Evolutionary conservation across 1,284 basidiomycete genomes (phyloP), one percentile per base, ranked within the genome.

Genomic region (Papiliotrema flavescens): DNA sequence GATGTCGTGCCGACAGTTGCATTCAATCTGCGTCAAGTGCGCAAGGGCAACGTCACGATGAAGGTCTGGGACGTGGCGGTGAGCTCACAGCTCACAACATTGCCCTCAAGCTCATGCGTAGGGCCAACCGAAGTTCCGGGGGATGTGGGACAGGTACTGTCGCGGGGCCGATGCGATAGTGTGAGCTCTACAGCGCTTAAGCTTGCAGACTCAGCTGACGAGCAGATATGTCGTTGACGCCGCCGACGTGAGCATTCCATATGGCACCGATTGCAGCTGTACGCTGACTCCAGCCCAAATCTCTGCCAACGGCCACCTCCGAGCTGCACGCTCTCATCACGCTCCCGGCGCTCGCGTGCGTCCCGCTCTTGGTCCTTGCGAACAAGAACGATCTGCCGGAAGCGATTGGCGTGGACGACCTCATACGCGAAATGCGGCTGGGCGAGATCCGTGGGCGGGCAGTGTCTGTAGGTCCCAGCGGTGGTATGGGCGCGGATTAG

Each of bases 11-110:
- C 93, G 0, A 97, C 93, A 0, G 88, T 96, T 20, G 89, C 91
- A 11, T 96, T 92, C 80, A 93, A 93, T 68, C 67, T 79, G 39
- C 62, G 74, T 15, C 71, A 69, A 73, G 85, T 96, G 19, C 82
- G 87, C 59, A 91, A 89, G 64, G 91, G 91, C 3, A 94, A 92
- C 61, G 85, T 94, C 1, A 91, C 88, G 0, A 80, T 97, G 74
- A 94, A 92, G 76, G 85, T 97, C 46, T 97, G 93, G 93, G 93
- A 96, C 74, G 89, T 96, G 59, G 92, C 90, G 65, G 74, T 73
- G 62, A 70, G 68, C 37, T 14, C 9, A 5, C 22, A n/a, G 14
- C 15, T 26, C 24, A 9, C 20, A 23, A 9, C 34, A 44, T 3
- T 9, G n/a, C 24, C 43, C 23, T 37, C 17, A 11, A 19, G 19